Evolutionary conservation across 805 yeast species (phyloP).

Genomic region (Candida qinlingensis): DNA sequence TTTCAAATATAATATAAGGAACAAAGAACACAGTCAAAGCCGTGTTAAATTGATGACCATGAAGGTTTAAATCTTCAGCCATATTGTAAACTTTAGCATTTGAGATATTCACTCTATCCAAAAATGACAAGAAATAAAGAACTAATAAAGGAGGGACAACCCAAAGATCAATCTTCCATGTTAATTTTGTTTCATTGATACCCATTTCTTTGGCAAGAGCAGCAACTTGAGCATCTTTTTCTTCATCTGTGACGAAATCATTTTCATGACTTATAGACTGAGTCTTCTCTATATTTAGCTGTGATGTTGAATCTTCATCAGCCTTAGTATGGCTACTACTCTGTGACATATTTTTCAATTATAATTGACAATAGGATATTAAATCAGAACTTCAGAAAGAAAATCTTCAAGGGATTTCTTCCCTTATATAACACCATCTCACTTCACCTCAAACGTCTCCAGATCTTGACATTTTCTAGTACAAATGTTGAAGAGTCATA

Average conservation of each 20-base stretch:
- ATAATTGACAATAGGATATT: no score
- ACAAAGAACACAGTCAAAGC: conserved; percentile 44
- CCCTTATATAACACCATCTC: no score
- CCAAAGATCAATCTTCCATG: conserved; percentile 62
- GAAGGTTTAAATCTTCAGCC: conserved; percentile 45
- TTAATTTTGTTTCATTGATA: conserved; percentile 48
- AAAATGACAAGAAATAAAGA: conserved; percentile 67
- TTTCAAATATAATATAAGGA: conserved; percentile 37
- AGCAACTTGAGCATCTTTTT: conserved; percentile 20
- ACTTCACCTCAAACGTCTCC: no score
- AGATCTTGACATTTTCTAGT: no score
- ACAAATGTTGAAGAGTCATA: no score
- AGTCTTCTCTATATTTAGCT: neutral
- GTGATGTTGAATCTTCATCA: neutral
- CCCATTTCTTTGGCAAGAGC: conserved; percentile 39
- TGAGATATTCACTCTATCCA: conserved; percentile 79
- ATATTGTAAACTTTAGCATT: conserved; percentile 76
- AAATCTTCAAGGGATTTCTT: no score
- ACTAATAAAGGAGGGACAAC: conserved; percentile 75
- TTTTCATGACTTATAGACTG: conserved; percentile 1
- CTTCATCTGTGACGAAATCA: conserved; percentile 18
- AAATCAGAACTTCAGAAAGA: no score
- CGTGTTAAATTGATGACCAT: conserved; percentile 37
- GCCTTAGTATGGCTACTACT: conserved; percentile 1
- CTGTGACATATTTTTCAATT: neutral